A percentile compares a stretch with the other conserved stretches of the same genome.
phyloP scores from a whole-genome alignment of 139 green algal species.

The Trebouxia sp. region DNA sequence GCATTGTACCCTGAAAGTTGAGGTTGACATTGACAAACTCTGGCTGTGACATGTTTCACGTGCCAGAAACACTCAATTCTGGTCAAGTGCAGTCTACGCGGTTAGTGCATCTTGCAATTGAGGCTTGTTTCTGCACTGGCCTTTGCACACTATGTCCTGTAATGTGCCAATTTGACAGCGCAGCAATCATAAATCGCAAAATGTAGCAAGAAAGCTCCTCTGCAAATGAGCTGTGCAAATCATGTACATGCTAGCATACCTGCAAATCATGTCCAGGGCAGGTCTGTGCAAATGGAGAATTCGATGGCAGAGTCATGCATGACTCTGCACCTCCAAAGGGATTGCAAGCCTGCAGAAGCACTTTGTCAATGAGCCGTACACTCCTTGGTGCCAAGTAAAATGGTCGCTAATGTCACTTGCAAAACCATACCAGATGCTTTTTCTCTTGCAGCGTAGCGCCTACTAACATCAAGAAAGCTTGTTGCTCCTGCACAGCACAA shows the following conservation, averaged over 20 bases:
- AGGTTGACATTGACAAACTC: too few relatives aligned
- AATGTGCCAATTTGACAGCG: neutral
- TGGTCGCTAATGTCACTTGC: neutral
- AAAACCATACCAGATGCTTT: slow-evolving; percentile 1
- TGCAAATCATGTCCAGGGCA: slow-evolving; percentile 19
- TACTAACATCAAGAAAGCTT: neutral
- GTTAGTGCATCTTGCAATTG: too few relatives aligned
- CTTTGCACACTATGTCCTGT: too few relatives aligned
- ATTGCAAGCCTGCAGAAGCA: slow-evolving; percentile 29
- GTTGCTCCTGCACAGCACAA: slow-evolving; percentile 13
- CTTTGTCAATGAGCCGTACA: neutral
- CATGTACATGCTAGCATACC: neutral
- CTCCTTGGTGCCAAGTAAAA: neutral
- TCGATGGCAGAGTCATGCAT: slow-evolving; percentile 14
- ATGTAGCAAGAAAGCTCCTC: too few relatives aligned
- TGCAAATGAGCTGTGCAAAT: neutral
- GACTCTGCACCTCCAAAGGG: slow-evolving; percentile 12
- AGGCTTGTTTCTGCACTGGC: too few relatives aligned
- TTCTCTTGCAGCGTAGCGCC: slow-evolving; percentile 1
- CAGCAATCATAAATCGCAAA: too few relatives aligned
- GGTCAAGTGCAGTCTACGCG: too few relatives aligned
- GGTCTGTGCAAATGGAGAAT: slow-evolving; percentile 17
- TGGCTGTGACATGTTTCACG: too few relatives aligned
- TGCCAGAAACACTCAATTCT: too few relatives aligned
- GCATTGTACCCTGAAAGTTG: too few relatives aligned